These are phyloP conservation scores for Sporothrix protearum DNA, from an alignment of 2,329 filamentous ascomycete genomes.

Conservation along the genomic window DNA sequence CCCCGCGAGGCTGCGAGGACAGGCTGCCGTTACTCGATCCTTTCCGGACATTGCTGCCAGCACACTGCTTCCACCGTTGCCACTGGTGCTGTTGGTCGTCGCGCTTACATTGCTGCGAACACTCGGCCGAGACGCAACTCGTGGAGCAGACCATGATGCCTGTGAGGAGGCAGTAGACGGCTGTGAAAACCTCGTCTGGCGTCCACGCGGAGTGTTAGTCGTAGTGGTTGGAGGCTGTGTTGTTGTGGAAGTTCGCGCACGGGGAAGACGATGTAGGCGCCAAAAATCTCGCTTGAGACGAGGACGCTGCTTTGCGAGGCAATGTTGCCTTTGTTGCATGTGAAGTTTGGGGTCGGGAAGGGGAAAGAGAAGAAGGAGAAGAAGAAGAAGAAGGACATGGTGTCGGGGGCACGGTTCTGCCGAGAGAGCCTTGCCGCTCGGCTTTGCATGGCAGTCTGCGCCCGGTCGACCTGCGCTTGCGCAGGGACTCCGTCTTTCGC, in stretches of 20 bases:
- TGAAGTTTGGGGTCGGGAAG: neutral
- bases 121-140: neutral
- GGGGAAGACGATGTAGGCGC: constrained; percentile 1
- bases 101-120: neutral
- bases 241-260: neutral
- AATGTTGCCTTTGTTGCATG: neutral
- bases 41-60: neutral
- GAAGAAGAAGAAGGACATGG: neutral
- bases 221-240: neutral
- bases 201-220: neutral
- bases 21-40: neutral
- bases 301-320: neutral
- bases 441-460: neutral
- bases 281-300: neutral
- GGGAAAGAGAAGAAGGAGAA: neutral
- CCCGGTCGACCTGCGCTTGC: neutral
- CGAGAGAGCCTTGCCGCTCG: too few relatives aligned
- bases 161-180: neutral
- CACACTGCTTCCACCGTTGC: neutral
- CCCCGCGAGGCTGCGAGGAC: neutral
- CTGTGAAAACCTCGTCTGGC: neutral
- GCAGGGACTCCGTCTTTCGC: neutral
- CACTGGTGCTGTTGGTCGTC: neutral
- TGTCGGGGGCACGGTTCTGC: neutral
- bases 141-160: neutral